These are phyloP conservation scores for Aspergillus mulundensis DNA, from an alignment of 495 filamentous ascomycete genomes.

Conservation along the genomic window DNA sequence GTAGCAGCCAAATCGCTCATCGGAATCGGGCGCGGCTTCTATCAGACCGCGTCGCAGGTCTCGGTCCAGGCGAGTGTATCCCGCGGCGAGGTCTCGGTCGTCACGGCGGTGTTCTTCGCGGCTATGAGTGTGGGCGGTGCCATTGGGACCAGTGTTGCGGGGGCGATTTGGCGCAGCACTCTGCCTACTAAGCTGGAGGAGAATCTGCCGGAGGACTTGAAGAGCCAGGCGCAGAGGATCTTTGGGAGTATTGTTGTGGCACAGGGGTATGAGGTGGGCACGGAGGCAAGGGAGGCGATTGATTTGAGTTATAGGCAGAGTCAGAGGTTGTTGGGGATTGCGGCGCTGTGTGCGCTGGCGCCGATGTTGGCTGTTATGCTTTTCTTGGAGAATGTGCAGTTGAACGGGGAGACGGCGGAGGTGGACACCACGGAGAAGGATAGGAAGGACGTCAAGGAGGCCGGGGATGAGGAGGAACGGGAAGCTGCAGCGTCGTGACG, in stretches of 20 bases:
- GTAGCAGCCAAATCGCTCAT: slow-evolving; percentile 21
- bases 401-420: background rate
- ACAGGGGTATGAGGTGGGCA: slow-evolving; percentile 17
- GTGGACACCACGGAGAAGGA: background rate
- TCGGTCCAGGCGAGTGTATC: slow-evolving; percentile 21
- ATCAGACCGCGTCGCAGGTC: slow-evolving; percentile 25
- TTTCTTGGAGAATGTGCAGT: slow-evolving; percentile 18
- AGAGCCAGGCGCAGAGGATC: slow-evolving; percentile 19
- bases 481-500: too few species aligned
- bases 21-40: slow-evolving; percentile 24
- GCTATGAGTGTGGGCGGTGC: slow-evolving; percentile 26
- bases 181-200: slow-evolving; percentile 17
- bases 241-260: slow-evolving; percentile 22
- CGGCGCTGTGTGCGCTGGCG: slow-evolving; percentile 14
- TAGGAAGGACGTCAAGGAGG: background rate
- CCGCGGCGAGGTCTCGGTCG: slow-evolving; percentile 23
- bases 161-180: slow-evolving; percentile 26
- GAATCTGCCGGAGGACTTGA: slow-evolving; percentile 19
- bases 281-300: slow-evolving; percentile 17
- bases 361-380: slow-evolving; percentile 24
- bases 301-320: slow-evolving; percentile 22
- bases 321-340: slow-evolving; percentile 21
- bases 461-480: too few species aligned
- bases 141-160: slow-evolving; percentile 24
- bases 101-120: slow-evolving; percentile 24